Conservation (phyloP, 2,329 filamentous ascomycete species). For the Monosporascus sp. region DNA sequence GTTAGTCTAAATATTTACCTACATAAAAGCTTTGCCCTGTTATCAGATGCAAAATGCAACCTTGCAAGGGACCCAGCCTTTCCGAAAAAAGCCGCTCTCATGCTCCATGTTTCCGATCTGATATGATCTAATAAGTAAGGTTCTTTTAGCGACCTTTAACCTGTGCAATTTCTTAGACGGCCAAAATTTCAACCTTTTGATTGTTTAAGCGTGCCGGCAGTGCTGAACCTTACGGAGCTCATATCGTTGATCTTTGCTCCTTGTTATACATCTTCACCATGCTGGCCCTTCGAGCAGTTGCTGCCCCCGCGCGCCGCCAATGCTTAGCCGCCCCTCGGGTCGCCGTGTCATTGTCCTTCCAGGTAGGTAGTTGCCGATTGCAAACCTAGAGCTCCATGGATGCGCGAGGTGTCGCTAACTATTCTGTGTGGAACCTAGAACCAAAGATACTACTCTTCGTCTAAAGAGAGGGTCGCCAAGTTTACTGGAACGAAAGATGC, state of each 20-base stretch:
- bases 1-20: too few species aligned
- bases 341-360: constrained; percentile 42
- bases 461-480: constrained; percentile 68
- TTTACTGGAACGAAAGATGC: constrained; percentile 87
- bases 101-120: too few species aligned
- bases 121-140: too few species aligned
- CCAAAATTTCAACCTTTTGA: too few species aligned
- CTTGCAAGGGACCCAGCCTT: too few species aligned
- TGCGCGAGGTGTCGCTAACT: constrained; percentile 20
- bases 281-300: constrained; percentile 76
- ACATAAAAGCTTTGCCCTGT: too few species aligned
- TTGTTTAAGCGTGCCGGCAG: too few species aligned
- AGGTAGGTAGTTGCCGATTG: constrained; percentile 44
- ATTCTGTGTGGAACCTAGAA: constrained; percentile 29
- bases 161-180: too few species aligned
- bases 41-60: too few species aligned
- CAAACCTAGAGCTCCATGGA: neutral
- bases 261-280: constrained; percentile 49
- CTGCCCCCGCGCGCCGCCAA: constrained; percentile 70
- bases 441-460: constrained; percentile 55
- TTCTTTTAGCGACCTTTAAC: too few species aligned
- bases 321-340: constrained; percentile 65
- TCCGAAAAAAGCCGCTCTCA: too few species aligned
- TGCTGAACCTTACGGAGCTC: too few species aligned
- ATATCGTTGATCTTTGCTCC: neutral